Base-by-base conservation (phyloP, 345 rosid genomes). In the Litchi chinensis region DNA sequence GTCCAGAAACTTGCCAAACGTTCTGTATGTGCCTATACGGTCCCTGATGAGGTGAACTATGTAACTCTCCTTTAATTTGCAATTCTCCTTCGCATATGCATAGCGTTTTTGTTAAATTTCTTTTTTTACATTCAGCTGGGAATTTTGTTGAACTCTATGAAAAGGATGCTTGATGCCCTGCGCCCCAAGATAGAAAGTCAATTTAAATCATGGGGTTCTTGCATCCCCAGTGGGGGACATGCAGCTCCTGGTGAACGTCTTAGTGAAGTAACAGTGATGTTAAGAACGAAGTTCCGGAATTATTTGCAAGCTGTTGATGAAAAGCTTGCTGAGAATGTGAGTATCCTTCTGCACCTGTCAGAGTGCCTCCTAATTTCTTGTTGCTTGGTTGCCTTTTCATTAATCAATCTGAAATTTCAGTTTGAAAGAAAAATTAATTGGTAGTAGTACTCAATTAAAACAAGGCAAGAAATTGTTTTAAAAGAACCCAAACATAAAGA, bases 211-310 rank as follows among this genome's bases (percentile, higher is more conserved):
- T 96, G 99, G 99, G 93, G 95, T 40, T 90, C 97, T 70, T 94
- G 97, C 93, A 93, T 93, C 70, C 99, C 98, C 77, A 89, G 75
- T 79, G 90, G 89, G 81, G 94, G 97, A 70, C 91, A 90, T 72
- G 78, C 92, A 48, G 97, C 86, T 78, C 97, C 98, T 28, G 97
- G 95, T 3, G 98, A 93, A 80, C 93, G 93, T 69, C 95, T 96
- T 46, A 92, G 97, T 77, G 99, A 93, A 85, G 97, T 96, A 70
- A 89, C 98, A 5, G 98, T 96, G 80, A 91, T 96, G 97, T 89
- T 96, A 74, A 91, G 98, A 86, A 86, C 99, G 37, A 96, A 94
- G 82, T 96, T 93, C 82, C 88, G 99, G 69, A 87, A 87, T 60
- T 96, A 91, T 81, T 86, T 92, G 79, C 99, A 96, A 81, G 99